phyloP scores from a whole-genome alignment of 75 land plant genomes.

The Azolla pinnata region DNA sequence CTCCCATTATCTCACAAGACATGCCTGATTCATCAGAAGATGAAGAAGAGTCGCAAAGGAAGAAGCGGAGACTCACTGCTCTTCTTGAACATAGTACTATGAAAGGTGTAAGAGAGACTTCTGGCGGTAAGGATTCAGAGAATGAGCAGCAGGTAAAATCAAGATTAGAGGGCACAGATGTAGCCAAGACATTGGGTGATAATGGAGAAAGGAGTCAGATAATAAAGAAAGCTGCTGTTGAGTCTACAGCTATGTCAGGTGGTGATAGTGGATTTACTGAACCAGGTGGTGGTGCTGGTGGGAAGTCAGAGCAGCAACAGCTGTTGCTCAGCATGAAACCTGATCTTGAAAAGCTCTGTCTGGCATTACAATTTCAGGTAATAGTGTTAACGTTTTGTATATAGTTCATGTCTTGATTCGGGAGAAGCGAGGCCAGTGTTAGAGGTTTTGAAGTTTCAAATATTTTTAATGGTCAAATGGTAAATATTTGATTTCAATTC shows the following conservation, averaged over 20 bases:
- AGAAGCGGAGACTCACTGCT: background rate
- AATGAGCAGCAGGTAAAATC: background rate
- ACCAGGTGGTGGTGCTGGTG: no score
- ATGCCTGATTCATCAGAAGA: slow-evolving; percentile 3
- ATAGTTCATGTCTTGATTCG: background rate
- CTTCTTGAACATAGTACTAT: background rate
- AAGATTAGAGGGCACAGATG: background rate
- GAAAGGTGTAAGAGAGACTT: no score
- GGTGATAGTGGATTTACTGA: no score
- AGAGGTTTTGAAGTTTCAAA: no score
- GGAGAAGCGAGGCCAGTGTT: background rate
- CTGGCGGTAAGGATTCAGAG: no score
- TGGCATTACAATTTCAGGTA: slow-evolving; percentile 9
- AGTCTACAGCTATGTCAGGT: no score
- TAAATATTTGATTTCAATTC: no score
- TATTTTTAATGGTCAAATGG: no score
- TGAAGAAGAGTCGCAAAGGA: slow-evolving; percentile 4
- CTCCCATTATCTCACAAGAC: background rate
- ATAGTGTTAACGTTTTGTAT: background rate
- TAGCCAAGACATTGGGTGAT: background rate
- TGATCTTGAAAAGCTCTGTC: slow-evolving; percentile 6
- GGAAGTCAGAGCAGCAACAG: slow-evolving; percentile 2
- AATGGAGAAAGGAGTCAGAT: no score
- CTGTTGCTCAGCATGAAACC: slow-evolving; percentile 1
- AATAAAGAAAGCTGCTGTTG: no score